Evolutionary conservation across 1,284 basidiomycete species (phyloP).

Genomic region (Vanrija pseudolonga): DNA sequence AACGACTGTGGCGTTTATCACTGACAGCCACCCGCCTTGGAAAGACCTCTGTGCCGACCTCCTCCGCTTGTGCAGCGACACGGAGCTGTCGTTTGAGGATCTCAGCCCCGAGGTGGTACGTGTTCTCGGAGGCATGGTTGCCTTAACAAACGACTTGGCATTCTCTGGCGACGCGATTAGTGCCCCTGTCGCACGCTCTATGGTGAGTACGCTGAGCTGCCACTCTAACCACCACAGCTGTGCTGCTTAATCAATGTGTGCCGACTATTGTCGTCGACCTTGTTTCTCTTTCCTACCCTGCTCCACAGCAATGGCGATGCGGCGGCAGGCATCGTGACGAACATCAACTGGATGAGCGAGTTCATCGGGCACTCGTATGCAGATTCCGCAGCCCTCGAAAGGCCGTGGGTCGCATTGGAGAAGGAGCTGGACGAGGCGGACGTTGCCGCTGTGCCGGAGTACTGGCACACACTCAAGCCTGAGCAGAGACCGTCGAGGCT

Average conservation of each 20-base stretch:
- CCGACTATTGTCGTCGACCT: constrained; percentile 13
- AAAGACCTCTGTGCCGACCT: neutral
- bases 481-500: neutral
- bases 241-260: constrained; percentile 12
- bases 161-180: too few relatives aligned
- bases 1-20: neutral
- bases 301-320: neutral
- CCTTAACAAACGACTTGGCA: too few relatives aligned
- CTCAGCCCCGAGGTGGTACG: neutral
- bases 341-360: too few relatives aligned
- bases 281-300: constrained; percentile 21
- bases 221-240: neutral
- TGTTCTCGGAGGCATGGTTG: neutral
- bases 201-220: neutral
- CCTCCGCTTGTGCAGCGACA: constrained; percentile 20
- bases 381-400: too few relatives aligned
- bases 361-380: too few relatives aligned
- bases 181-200: neutral
- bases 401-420: too few relatives aligned
- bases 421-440: too few relatives aligned
- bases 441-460: too few relatives aligned
- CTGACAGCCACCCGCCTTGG: neutral
- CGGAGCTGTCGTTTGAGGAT: constrained; percentile 6
- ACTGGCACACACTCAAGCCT: too few relatives aligned
- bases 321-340: neutral